Evolutionary conservation across 2,329 filamentous ascomycete species (phyloP).

Genomic region (Xylaria sp.): DNA sequence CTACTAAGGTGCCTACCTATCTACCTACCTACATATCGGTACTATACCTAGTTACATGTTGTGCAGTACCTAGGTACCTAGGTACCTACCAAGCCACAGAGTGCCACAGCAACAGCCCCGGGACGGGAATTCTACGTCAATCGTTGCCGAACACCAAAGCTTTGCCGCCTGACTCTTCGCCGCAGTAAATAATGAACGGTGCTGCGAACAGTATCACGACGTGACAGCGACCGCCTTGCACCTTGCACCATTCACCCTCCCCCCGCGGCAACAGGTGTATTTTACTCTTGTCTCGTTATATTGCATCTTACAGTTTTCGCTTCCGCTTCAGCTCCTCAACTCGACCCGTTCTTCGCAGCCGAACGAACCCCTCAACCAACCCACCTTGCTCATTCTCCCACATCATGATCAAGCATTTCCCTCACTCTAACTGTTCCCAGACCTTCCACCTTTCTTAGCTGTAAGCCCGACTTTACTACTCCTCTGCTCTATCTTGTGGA

Average conservation of each 20-base stretch:
- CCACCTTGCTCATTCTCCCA: too few relatives aligned
- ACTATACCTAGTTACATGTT: neutral
- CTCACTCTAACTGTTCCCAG: conserved; percentile 24
- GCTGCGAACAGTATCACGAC: conserved; percentile 7
- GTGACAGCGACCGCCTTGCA: conserved; percentile 4
- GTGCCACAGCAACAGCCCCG: neutral
- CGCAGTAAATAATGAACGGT: neutral
- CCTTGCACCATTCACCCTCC: neutral
- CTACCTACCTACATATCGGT: neutral
- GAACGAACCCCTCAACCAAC: conserved; percentile 5
- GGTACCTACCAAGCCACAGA: neutral
- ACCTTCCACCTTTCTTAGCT: conserved; percentile 34
- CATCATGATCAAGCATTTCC: conserved; percentile 39
- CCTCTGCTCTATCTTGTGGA: neutral
- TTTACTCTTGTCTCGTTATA: conserved; percentile 3
- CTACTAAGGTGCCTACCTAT: neutral
- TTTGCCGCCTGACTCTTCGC: conserved; percentile 12
- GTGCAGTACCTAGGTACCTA: neutral
- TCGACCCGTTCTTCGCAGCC: conserved; percentile 3
- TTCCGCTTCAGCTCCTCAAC: neutral
- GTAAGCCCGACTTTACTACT: conserved; percentile 24
- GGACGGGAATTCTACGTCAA: conserved; percentile 3
- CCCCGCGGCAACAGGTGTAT: neutral
- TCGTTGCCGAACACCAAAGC: conserved; percentile 7
- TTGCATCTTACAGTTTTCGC: conserved; percentile 1